Evolutionary conservation across 2,329 filamentous ascomycete genomes (phyloP).

Genomic region (Didymellaceae sp.): DNA sequence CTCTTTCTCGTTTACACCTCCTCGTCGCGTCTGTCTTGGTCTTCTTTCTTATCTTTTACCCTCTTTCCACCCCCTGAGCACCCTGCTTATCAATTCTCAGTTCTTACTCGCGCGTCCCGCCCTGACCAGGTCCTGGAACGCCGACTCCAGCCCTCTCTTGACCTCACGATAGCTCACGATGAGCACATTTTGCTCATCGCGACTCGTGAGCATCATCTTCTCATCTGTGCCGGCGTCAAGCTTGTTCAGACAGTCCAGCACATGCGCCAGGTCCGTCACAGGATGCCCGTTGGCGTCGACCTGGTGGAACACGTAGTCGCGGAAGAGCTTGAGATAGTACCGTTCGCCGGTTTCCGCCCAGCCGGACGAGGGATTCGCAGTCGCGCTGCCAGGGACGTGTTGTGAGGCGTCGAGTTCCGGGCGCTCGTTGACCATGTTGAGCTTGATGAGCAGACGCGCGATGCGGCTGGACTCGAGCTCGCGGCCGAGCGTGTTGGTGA

Average conservation of each 20-base stretch:
- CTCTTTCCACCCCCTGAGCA: not conserved
- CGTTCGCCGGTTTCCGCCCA: conserved; percentile 95
- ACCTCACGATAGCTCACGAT: conserved; percentile 90
- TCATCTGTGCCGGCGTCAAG: conserved; percentile 90
- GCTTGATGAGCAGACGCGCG: conserved; percentile 79
- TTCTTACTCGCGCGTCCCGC: conserved; percentile 41
- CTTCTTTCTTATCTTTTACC: not conserved
- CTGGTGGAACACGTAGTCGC: conserved; percentile 97
- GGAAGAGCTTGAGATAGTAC: conserved; percentile 91
- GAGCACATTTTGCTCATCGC: conserved; percentile 89
- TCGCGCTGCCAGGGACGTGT: conserved; percentile 46
- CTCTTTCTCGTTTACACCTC: no score
- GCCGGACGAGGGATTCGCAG: conserved; percentile 48
- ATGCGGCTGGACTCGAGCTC: conserved; percentile 91
- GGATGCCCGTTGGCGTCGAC: conserved; percentile 85
- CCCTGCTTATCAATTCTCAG: conserved; percentile 12
- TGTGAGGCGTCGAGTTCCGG: conserved; percentile 79
- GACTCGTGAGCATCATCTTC: conserved; percentile 81
- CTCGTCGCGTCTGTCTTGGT: not conserved
- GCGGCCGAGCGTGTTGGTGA: conserved; percentile 72
- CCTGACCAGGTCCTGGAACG: conserved; percentile 63
- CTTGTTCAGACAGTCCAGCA: conserved; percentile 86
- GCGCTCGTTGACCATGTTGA: conserved; percentile 88
- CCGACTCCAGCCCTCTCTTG: conserved; percentile 68
- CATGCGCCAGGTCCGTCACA: conserved; percentile 85